Evolutionary conservation across 768 basidiomycete genomes (phyloP), one percentile per base, ranked within the genome.

Genomic region (Tricholoma hemisulphureum): DNA sequence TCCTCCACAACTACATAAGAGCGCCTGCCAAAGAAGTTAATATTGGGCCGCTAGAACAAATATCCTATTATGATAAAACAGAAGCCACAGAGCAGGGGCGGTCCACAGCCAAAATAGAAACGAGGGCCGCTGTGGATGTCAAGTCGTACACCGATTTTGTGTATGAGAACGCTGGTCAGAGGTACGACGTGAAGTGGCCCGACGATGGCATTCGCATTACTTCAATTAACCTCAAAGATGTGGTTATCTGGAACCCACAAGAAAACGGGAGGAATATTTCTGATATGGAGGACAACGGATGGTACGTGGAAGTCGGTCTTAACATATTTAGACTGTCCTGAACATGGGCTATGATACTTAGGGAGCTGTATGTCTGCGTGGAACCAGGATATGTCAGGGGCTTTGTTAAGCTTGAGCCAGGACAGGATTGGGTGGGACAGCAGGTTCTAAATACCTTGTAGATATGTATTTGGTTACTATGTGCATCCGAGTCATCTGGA

Each of bases 1-100:
- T 98, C 45, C 81, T 99, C 54, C 97, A 99, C 73, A 94, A 84
- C 50, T 99, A 99, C 73, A 81, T 97, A 62, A 82, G 81, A 9
- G 83, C 84, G 45, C 84, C 88, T 45, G 73, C 86, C 14, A 71
- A 81, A 58, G 65, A 83, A 3, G 84, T 85, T n/a, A 71, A 80
- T 2, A 77, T 93, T 61, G 76, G 77, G 7, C 82, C 91, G 6
- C 78, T 96, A 31, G 78, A 85, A 65, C 81, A 86, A 28, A 67
- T 86, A 14, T 69, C 58, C 6, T 98, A 88, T 68, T 84, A 82
- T 60, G 95, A 98, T 71, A 99, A 98, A 77, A 88, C 86, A 2
- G 87, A 86, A 65, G 55, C 71, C 4, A 80, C 77, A 0, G 82
- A 81, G 39, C 75, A 86, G 58, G 80, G 70, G 16, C 79, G 77